These are phyloP conservation scores for Malus hybrid DNA, from an alignment of 331 rosid genomes.

Conservation along the genomic window DNA sequence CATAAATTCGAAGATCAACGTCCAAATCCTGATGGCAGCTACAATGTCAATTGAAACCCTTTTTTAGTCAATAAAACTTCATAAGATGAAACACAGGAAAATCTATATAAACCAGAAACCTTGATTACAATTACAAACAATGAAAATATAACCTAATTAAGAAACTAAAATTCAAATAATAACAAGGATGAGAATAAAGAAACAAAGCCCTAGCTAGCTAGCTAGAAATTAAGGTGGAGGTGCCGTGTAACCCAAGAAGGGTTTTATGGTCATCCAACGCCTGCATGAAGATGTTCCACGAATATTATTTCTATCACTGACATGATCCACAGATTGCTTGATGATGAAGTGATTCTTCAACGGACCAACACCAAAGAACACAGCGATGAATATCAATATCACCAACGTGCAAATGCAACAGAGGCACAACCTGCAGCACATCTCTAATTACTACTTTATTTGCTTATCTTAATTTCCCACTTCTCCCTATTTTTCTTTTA, in stretches of 20 bases:
- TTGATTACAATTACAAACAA: background rate
- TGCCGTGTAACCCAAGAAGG: background rate
- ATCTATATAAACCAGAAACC: background rate
- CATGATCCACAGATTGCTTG: background rate
- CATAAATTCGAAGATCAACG: background rate
- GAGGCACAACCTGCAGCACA: background rate
- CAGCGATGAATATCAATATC: background rate
- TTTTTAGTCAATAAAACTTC: too few species aligned
- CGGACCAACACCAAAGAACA: background rate
- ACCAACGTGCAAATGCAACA: background rate
- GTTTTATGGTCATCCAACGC: background rate
- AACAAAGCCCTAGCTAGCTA: background rate
- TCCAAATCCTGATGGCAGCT: background rate
- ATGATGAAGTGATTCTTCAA: background rate
- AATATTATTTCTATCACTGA: background rate
- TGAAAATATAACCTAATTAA: background rate
- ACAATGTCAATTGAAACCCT: background rate
- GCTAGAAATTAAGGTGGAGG: background rate
- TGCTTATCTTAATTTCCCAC: too few species aligned
- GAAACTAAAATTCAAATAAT: background rate
- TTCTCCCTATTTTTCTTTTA: too few species aligned
- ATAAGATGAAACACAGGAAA: too few species aligned
- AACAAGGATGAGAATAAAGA: background rate
- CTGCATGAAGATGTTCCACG: background rate
- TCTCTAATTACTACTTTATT: background rate